Evolutionary conservation across 768 basidiomycete genomes (phyloP).

Genomic region (Pholiota molesta): DNA sequence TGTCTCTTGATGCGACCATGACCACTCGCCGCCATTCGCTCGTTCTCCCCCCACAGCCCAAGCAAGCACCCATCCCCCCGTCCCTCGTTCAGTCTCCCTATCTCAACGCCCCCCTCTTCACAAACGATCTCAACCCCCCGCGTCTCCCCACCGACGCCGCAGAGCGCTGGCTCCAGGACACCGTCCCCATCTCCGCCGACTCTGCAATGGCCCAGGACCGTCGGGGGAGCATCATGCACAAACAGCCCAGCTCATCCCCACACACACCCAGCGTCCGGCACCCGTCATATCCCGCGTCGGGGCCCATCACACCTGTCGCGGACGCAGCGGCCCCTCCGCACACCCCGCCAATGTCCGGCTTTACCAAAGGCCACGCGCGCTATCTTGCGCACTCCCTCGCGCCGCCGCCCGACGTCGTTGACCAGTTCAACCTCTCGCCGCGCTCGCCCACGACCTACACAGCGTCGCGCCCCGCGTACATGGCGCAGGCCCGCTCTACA

Average conservation of each 20-base stretch:
- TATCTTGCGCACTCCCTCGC: slow-evolving; percentile 21
- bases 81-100: slow-evolving; percentile 58
- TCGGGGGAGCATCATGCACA: slow-evolving; percentile 19
- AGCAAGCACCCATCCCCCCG: slow-evolving; percentile 57
- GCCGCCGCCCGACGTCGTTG: slow-evolving; percentile 22
- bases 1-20: slow-evolving; percentile 1
- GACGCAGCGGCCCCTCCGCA: not conserved
- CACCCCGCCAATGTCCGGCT: not conserved
- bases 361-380: not conserved
- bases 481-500: not conserved
- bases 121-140: slow-evolving; percentile 33
- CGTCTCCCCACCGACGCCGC: slow-evolving; percentile 50
- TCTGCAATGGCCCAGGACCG: slow-evolving; percentile 12
- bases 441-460: slow-evolving; percentile 5
- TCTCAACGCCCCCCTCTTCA: slow-evolving; percentile 56
- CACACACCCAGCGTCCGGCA: not conserved
- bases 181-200: slow-evolving; percentile 42
- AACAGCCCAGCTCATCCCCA: not conserved
- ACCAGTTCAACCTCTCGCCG: slow-evolving; percentile 10
- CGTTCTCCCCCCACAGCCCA: slow-evolving; percentile 34
- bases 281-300: not conserved
- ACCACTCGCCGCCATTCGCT: slow-evolving; percentile 40
- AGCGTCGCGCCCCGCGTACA: not conserved
- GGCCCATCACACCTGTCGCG: slow-evolving; percentile 4
- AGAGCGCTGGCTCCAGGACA: slow-evolving; percentile 67